Evolutionary conservation across 345 rosid genomes (phyloP).

Genomic region (Linum tenue): DNA sequence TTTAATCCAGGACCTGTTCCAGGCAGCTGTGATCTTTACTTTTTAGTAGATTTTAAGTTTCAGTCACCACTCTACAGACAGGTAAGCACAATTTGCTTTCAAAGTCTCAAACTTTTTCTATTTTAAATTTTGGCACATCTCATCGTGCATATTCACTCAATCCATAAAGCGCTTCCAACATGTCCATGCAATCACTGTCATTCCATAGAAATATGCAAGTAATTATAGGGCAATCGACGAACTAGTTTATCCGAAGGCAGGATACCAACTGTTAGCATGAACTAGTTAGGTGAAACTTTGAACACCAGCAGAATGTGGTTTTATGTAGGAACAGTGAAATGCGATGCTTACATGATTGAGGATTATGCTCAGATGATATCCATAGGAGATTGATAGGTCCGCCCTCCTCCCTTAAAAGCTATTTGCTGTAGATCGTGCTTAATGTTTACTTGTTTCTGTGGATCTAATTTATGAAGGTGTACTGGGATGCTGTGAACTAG

Average conservation of each 20-base stretch:
- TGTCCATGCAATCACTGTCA: not conserved
- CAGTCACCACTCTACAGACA: slow-evolving; percentile 90
- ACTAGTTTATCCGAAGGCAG: not conserved
- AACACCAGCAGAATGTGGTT: too few relatives aligned
- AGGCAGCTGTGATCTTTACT: slow-evolving; percentile 63
- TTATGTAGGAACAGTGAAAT: too few relatives aligned
- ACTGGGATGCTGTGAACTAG: too few relatives aligned
- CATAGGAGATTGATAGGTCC: too few relatives aligned
- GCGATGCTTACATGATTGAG: too few relatives aligned
- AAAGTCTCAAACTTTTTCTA: not conserved
- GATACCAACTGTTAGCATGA: not conserved
- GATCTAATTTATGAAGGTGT: too few relatives aligned
- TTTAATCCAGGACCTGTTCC: slow-evolving; percentile 82
- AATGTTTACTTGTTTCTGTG: too few relatives aligned
- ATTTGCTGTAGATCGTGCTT: too few relatives aligned
- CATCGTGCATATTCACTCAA: not conserved
- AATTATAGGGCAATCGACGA: not conserved
- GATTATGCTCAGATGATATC: too few relatives aligned
- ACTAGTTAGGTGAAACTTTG: too few relatives aligned
- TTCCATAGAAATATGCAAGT: not conserved
- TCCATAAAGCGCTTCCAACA: not conserved
- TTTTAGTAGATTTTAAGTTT: slow-evolving; percentile 83
- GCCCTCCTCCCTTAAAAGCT: too few relatives aligned
- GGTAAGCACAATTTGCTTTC: slow-evolving; percentile 32
- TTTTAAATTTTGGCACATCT: not conserved